Evolutionary conservation across 306 rosid genomes (phyloP).

Genomic region (Erythrophleum fordii): DNA sequence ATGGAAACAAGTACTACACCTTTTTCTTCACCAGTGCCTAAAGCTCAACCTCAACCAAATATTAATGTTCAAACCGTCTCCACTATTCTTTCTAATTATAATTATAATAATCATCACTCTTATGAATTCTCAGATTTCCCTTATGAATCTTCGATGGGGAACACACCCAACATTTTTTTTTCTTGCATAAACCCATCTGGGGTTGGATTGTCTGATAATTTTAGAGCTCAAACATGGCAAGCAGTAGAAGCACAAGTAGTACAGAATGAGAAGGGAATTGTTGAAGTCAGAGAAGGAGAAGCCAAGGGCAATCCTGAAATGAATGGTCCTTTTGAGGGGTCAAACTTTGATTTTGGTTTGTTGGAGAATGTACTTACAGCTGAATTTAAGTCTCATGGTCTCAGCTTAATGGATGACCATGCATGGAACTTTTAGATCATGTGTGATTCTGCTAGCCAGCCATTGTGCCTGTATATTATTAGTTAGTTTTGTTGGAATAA

Average conservation of each 20-base stretch:
- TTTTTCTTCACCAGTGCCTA: no score
- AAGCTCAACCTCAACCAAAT: no score
- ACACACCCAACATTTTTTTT: constrained; percentile 15
- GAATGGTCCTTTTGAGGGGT: constrained; percentile 40
- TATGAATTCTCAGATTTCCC: constrained; percentile 21
- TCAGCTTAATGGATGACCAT: constrained; percentile 53
- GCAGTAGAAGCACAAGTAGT: no score
- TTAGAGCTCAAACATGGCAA: no score
- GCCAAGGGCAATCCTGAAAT: neutral
- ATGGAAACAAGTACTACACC: no score
- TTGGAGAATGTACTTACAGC: constrained; percentile 56
- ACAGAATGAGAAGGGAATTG: constrained; percentile 23
- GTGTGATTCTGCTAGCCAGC: no score
- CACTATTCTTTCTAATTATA: neutral
- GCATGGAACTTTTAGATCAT: constrained; percentile 60
- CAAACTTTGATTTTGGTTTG: constrained; percentile 62
- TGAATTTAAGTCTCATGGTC: constrained; percentile 45
- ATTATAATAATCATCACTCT: neutral
- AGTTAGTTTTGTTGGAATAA: no score
- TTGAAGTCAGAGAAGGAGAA: constrained; percentile 17
- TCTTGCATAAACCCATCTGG: constrained; percentile 34
- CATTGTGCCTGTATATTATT: no score
- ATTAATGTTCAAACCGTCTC: neutral
- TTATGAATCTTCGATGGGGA: neutral
- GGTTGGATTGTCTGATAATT: no score